Conservation (phyloP, 441 rosid species). For the Eugenia klotzschiana region DNA sequence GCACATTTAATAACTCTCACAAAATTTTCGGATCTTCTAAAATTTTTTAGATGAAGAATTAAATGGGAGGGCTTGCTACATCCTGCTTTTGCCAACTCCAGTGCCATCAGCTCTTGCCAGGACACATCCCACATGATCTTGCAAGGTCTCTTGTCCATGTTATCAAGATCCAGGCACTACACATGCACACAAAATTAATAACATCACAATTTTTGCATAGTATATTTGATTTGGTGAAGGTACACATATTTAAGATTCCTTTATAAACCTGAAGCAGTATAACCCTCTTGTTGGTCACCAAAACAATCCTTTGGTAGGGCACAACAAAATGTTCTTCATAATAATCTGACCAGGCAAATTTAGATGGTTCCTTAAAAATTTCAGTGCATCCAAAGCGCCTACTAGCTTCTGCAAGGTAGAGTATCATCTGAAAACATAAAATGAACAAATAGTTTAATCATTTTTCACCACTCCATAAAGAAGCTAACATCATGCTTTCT, state of each 20-base stretch:
- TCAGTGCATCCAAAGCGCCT: conserved; percentile 85
- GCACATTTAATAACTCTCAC: conserved; percentile 78
- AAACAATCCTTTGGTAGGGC: conserved; percentile 64
- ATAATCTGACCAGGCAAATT: conserved; percentile 80
- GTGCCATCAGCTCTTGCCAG: conserved; percentile 86
- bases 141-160: conserved; percentile 83
- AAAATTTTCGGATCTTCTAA: conserved; percentile 78
- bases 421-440: conserved; percentile 55
- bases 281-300: conserved; percentile 77
- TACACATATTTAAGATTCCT: not conserved
- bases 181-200: conserved; percentile 7
- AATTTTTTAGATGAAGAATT: conserved; percentile 80
- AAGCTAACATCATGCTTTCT: not conserved
- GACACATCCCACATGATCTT: conserved; percentile 97
- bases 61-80: conserved; percentile 64
- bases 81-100: conserved; percentile 95
- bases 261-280: conserved; percentile 77
- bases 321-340: conserved; percentile 81
- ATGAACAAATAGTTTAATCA: not conserved
- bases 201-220: not conserved
- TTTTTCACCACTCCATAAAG: not conserved
- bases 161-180: conserved; percentile 61
- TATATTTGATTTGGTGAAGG: not conserved
- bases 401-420: conserved; percentile 90
- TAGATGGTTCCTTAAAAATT: conserved; percentile 92